Evolutionary conservation across 1,284 basidiomycete species (phyloP).

Genomic region (Heliocybe sulcata): DNA sequence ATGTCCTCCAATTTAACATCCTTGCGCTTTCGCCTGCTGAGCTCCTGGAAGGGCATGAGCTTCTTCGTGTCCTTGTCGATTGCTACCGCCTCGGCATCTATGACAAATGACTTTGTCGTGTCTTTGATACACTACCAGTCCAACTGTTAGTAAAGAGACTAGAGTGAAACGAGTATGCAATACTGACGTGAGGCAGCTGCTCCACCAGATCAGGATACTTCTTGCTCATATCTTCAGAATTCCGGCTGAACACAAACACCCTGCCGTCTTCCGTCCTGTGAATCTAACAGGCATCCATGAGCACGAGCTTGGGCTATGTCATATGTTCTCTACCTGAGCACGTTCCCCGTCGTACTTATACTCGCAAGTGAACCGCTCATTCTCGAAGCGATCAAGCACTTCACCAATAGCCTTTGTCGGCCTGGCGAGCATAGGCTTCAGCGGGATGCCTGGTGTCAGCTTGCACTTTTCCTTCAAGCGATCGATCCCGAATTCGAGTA

Average conservation of each 20-base stretch:
- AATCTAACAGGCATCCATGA: constrained; percentile 39
- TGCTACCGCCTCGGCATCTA: constrained; percentile 96
- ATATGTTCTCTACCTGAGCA: constrained; percentile 62
- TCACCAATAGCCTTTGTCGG: constrained; percentile 99
- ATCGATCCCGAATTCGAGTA: constrained; percentile 77
- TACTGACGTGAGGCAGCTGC: constrained; percentile 77
- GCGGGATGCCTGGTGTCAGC: constrained; percentile 90
- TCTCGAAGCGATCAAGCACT: constrained; percentile 95
- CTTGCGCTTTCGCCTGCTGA: constrained; percentile 93
- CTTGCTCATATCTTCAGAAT: constrained; percentile 99
- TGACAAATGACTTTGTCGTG: constrained; percentile 79
- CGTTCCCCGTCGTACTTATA: constrained; percentile 99
- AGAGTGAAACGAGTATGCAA: background rate
- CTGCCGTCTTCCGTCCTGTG: constrained; percentile 78
- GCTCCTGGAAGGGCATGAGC: constrained; percentile 95
- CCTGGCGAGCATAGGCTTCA: constrained; percentile 99
- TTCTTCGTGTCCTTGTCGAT: constrained; percentile 82
- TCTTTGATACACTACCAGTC: constrained; percentile 73
- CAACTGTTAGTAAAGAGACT: constrained; percentile 5
- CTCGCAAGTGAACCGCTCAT: constrained; percentile 95
- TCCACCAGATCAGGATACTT: constrained; percentile 98
- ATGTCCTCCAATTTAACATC: constrained; percentile 97
- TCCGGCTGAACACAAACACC: constrained; percentile 89
- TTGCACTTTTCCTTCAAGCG: constrained; percentile 75
- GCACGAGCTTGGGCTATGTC: background rate